Evolutionary conservation across 2,329 filamentous ascomycete species (phyloP), one percentile per base, ranked within the genome.

Genomic region (Clonostachys sp.): DNA sequence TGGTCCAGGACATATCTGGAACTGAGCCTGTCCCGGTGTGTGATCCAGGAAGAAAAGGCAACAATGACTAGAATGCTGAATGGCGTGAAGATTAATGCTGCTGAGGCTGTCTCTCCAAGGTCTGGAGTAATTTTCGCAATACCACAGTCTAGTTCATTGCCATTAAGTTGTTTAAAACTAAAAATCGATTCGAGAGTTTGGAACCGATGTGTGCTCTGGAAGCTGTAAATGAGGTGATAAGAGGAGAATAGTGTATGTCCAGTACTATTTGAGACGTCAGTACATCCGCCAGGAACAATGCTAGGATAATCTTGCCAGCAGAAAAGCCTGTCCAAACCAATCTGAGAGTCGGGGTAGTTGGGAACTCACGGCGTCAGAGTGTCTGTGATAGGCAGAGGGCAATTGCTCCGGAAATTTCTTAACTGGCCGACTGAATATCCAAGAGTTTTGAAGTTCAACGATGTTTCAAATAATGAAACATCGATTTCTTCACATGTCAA

Each of bases 51-150:
- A 14, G 42, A 42, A 8, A 34, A 30, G 12, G 16, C 43, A 5
- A 45, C 42, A 3, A 48, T 12, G 12, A 35, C 35, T 30, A 48
- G 16, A 34, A 48, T 36, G 12, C 36, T 38, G 17, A 40, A 35
- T 17, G 47, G 47, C 6, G 40, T 30, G 16, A 42, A 40, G 16
- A 4, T 38, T 12, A 48, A 45, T 5, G 18, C 39, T 5, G 34
- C n/a, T 5, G 35, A 12, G 30, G 30, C 39, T 12, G 36, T 12
- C 8, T 8, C 14, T 30, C 47, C 47, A 34, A 48, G 45, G 38
- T 48, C 30, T 6, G 47, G 47, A 5, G 47, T 48, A 16, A 48
- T 45, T 33, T 45, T 45, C 14, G n/a, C 43, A 1, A 43, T 39
- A n/a, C 40, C 43, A 16, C 47, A 48, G 14, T 45, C 43, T 12